Evolutionary conservation across 1,139 yeast species (phyloP).

Genomic region (Yamadazyma sp.): DNA sequence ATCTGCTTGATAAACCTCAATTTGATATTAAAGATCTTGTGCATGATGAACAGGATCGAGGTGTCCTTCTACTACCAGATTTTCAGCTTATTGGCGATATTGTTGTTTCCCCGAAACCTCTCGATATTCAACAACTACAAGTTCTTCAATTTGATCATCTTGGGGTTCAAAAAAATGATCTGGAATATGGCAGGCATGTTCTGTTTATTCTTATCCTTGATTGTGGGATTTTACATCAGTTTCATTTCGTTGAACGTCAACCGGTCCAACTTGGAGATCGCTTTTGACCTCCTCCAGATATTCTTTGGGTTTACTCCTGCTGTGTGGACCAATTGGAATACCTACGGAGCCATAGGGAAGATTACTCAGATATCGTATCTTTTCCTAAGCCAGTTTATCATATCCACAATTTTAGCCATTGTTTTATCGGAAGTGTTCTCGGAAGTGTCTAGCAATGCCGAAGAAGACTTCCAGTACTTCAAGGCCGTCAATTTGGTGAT

Average conservation of each 20-base stretch:
- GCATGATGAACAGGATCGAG: conserved; percentile 12
- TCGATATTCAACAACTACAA: conserved; percentile 55
- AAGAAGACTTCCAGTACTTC: conserved; percentile 44
- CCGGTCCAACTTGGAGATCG: conserved; percentile 47
- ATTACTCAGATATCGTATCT: conserved; percentile 51
- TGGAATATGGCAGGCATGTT: conserved; percentile 56
- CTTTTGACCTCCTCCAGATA: conserved; percentile 55
- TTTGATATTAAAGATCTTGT: conserved; percentile 23
- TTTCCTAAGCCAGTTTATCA: conserved; percentile 57
- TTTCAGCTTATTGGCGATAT: conserved; percentile 50
- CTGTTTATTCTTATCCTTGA: conserved; percentile 50
- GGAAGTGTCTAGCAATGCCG: conserved; percentile 36
- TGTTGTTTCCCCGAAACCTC: conserved; percentile 54
- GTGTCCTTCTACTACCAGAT: conserved; percentile 27
- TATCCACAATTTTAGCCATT: conserved; percentile 59
- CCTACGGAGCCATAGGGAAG: conserved; percentile 51
- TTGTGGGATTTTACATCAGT: conserved; percentile 59
- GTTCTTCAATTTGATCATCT: conserved; percentile 52
- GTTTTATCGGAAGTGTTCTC: conserved; percentile 49
- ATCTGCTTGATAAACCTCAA: conserved; percentile 32
- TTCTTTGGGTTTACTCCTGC: conserved; percentile 66
- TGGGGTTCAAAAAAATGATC: conserved; percentile 55
- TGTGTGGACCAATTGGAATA: conserved; percentile 61
- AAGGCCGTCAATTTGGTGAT: conserved; percentile 40
- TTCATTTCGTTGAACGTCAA: conserved; percentile 52